Evolutionary conservation across 306 rosid genomes (phyloP).

Genomic region (Malus orientalis): DNA sequence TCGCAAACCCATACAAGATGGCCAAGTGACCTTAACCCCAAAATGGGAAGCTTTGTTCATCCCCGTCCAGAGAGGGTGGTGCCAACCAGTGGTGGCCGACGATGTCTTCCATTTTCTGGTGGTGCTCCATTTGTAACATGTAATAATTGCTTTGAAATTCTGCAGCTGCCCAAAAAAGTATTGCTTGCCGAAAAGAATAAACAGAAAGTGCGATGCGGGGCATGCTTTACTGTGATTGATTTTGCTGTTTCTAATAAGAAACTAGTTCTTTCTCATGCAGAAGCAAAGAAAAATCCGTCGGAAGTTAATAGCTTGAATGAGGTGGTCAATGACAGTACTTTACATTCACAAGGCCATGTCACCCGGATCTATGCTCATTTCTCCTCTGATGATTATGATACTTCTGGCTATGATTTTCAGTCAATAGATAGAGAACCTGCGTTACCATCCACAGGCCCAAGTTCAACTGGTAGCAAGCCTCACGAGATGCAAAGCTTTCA

Average conservation of each 20-base stretch:
- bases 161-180: constrained; percentile 72
- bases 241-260: constrained; percentile 45
- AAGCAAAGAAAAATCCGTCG: constrained; percentile 25
- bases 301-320: constrained; percentile 26
- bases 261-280: constrained; percentile 50
- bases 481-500: constrained; percentile 63
- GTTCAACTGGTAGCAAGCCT: constrained; percentile 43
- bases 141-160: constrained; percentile 68
- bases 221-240: constrained; percentile 63
- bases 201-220: constrained; percentile 74
- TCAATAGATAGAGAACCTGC: constrained; percentile 69
- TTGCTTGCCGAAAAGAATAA: constrained; percentile 29
- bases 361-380: constrained; percentile 43
- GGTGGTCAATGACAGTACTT: constrained; percentile 24
- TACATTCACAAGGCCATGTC: constrained; percentile 33
- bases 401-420: constrained; percentile 77
- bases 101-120: constrained; percentile 62
- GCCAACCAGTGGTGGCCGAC: constrained; percentile 37
- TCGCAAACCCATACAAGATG: constrained; percentile 47
- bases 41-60: constrained; percentile 31
- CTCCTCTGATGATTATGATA: constrained; percentile 83
- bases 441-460: constrained; percentile 28
- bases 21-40: constrained; percentile 52
- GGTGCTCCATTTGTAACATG: constrained; percentile 94
- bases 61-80: constrained; percentile 45